A percentile compares a stretch with the other conserved stretches of the same genome.
Evolutionary conservation across 495 filamentous ascomycete species (phyloP).

Genomic region (Penicillium desertorum): DNA sequence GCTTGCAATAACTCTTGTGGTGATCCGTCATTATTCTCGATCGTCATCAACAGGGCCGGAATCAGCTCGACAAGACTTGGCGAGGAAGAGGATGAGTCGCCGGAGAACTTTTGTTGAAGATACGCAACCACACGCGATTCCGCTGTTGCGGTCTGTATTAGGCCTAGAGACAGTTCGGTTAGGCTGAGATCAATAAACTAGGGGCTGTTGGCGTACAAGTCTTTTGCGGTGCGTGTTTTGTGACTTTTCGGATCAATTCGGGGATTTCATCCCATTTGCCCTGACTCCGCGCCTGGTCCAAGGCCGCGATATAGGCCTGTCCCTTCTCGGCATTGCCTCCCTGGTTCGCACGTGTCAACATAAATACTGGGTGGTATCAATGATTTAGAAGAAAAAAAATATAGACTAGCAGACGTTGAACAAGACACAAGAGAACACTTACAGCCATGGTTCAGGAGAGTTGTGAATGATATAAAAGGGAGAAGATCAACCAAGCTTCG

Average conservation of each 20-base stretch:
- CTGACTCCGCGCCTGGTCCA: constrained; percentile 84
- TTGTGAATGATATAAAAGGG: constrained; percentile 20
- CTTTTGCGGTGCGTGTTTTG: constrained; percentile 86
- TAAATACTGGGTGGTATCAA: constrained; percentile 12
- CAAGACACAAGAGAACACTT: constrained; percentile 20
- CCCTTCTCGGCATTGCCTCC: constrained; percentile 64
- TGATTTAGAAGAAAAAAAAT: constrained; percentile 1
- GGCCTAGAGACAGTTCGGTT: constrained; percentile 51
- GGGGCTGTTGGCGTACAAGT: constrained; percentile 58
- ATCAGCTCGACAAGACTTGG: constrained; percentile 61
- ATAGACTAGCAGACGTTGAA: not conserved
- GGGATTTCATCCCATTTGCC: constrained; percentile 87
- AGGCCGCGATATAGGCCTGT: constrained; percentile 69
- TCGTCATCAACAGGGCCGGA: constrained; percentile 58
- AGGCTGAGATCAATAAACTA: constrained; percentile 14
- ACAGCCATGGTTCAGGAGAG: constrained; percentile 39
- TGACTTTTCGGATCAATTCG: constrained; percentile 85
- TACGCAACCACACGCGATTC: constrained; percentile 64
- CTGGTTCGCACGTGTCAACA: constrained; percentile 37
- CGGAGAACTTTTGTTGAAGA: constrained; percentile 36
- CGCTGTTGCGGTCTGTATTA: constrained; percentile 70
- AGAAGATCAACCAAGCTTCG: constrained; percentile 15
- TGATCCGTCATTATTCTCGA: constrained; percentile 58
- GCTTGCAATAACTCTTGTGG: constrained; percentile 76
- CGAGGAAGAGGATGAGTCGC: constrained; percentile 46